Evolutionary conservation across 306 rosid species (phyloP).

Genomic region (Datisca glomerata): DNA sequence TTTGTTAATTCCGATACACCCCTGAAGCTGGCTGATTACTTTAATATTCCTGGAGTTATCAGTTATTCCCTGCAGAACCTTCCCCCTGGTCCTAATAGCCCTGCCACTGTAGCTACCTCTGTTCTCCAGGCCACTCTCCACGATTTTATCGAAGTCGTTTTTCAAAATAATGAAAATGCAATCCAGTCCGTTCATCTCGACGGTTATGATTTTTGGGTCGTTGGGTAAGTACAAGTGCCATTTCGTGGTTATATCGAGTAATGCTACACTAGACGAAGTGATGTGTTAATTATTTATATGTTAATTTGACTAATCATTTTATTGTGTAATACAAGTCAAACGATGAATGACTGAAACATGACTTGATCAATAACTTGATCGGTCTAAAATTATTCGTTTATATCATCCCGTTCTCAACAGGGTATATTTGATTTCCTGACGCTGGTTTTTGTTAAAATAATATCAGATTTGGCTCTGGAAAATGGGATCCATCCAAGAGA

Average conservation of each 20-base stretch:
- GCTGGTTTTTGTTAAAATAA: constrained; percentile 17
- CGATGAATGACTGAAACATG: too few relatives aligned
- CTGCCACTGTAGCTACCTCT: constrained; percentile 47
- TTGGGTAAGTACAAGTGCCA: constrained; percentile 49
- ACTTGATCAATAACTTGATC: too few relatives aligned
- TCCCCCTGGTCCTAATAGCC: constrained; percentile 47
- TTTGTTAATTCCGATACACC: constrained; percentile 79
- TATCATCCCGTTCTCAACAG: neutral
- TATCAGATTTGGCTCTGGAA: constrained; percentile 62
- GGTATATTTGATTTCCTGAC: constrained; percentile 4
- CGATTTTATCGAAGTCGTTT: constrained; percentile 76
- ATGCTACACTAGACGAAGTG: too few relatives aligned
- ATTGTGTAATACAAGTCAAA: too few relatives aligned
- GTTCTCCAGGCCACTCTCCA: constrained; percentile 51
- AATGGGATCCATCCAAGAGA: constrained; percentile 57
- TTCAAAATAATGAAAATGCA: constrained; percentile 69
- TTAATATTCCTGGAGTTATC: constrained; percentile 79
- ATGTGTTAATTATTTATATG: too few relatives aligned
- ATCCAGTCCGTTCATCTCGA: constrained; percentile 91
- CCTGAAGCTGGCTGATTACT: constrained; percentile 91
- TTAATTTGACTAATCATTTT: too few relatives aligned
- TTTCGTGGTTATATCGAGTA: constrained; percentile 1
- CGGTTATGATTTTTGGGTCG: constrained; percentile 94
- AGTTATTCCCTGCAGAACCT: constrained; percentile 37
- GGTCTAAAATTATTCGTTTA: neutral